A percentile compares a stretch with the other conserved stretches of the same genome.
Conservation (phyloP, 371 early-diverging fungal genomes). For the Umbelopsis sp. region DNA sequence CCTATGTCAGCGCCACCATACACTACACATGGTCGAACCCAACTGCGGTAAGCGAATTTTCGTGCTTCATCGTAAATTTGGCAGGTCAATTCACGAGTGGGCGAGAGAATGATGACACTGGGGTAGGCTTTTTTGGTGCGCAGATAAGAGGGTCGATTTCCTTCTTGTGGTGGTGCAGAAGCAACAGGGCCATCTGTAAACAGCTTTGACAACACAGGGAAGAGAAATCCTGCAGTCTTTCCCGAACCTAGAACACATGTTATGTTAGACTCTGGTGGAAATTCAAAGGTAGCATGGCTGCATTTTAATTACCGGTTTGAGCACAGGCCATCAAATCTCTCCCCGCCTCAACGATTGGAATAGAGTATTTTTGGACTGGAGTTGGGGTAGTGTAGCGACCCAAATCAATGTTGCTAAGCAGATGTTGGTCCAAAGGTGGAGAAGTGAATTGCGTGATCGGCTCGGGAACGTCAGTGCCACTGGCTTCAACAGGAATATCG, state of each 20-base stretch:
- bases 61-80: conserved; percentile 88
- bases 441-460: conserved; percentile 65
- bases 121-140: conserved; percentile 81
- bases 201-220: conserved; percentile 80
- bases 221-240: conserved; percentile 82
- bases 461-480: conserved; percentile 80
- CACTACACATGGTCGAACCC: conserved; percentile 92
- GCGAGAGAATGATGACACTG: conserved; percentile 86
- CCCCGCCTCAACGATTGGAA: conserved; percentile 75
- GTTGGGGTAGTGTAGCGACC: conserved; percentile 89
- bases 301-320: conserved; percentile 69
- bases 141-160: conserved; percentile 42
- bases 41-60: conserved; percentile 90
- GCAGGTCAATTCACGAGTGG: conserved; percentile 96
- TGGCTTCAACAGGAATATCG: conserved; percentile 94
- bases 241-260: conserved; percentile 58
- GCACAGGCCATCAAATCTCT: conserved; percentile 81
- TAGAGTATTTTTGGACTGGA: conserved; percentile 89
- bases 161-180: conserved; percentile 29
- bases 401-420: conserved; percentile 83
- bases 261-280: background rate
- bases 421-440: conserved; percentile 78
- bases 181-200: conserved; percentile 81
- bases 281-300: background rate
- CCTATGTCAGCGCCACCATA: conserved; percentile 98